A percentile compares a stretch with the other conserved stretches of the same genome.
These are phyloP conservation scores for Saccharomycopsis sp. DNA, from an alignment of 805 yeast genomes.

Conservation along the genomic window DNA sequence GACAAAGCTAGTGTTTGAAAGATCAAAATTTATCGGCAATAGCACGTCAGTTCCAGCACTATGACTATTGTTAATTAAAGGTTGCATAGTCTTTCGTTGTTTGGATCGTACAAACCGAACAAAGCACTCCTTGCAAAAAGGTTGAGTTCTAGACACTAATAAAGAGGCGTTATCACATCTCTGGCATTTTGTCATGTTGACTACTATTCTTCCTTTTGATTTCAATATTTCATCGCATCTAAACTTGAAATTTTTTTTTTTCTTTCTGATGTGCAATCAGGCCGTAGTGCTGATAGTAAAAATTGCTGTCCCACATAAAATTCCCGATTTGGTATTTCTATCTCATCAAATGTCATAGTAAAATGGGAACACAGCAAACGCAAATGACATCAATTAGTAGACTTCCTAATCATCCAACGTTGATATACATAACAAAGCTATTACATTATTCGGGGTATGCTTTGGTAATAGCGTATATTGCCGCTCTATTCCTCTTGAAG, in stretches of 20 bases:
- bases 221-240: background rate
- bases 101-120: conserved; percentile 37
- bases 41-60: conserved; percentile 31
- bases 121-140: conserved; percentile 35
- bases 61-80: conserved; percentile 35
- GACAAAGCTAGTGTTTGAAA: conserved; percentile 11
- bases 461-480: conserved; percentile 9
- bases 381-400: background rate
- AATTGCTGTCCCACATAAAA: background rate
- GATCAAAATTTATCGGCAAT: conserved; percentile 34
- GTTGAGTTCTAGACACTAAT: conserved; percentile 33
- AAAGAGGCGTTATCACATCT: conserved; percentile 32
- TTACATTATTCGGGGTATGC: conserved; percentile 18
- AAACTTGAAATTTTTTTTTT: background rate
- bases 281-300: background rate
- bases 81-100: conserved; percentile 38
- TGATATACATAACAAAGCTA: conserved; percentile 16
- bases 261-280: background rate
- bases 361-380: background rate
- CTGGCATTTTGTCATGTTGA: conserved; percentile 14
- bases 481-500: conserved; percentile 12
- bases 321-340: background rate
- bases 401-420: conserved; percentile 14
- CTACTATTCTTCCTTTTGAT: background rate
- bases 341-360: background rate